These are phyloP conservation scores for Rubus parviflorus DNA, from an alignment of 306 rosid genomes.

Conservation along the genomic window DNA sequence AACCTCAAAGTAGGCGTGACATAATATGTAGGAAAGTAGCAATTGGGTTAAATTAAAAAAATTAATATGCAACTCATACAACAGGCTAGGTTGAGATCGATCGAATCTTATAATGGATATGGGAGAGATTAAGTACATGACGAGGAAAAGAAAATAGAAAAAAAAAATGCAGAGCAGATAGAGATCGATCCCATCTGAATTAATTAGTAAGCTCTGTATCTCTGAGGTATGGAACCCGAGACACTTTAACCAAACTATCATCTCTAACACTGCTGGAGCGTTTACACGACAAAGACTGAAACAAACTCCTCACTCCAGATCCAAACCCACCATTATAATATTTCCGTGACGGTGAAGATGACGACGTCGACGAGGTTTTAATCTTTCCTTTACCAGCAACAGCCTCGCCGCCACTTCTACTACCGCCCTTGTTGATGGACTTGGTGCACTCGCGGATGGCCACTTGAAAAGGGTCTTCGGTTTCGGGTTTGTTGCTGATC, in stretches of 20 bases:
- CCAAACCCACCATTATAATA: neutral
- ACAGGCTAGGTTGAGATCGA: too few relatives aligned
- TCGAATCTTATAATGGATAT: too few relatives aligned
- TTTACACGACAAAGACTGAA: slow-evolving; percentile 45
- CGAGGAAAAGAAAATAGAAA: too few relatives aligned
- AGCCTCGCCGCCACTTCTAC: neutral
- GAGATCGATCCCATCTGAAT: neutral
- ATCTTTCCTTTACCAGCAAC: slow-evolving; percentile 13
- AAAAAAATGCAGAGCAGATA: neutral
- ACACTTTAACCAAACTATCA: slow-evolving; percentile 45
- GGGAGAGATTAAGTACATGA: too few relatives aligned
- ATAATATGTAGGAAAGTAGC: too few relatives aligned
- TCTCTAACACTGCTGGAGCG: slow-evolving; percentile 42
- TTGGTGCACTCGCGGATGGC: slow-evolving; percentile 75
- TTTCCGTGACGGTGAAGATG: neutral
- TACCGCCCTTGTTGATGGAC: neutral
- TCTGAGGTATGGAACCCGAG: slow-evolving; percentile 26
- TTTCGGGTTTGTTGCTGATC: slow-evolving; percentile 12
- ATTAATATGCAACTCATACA: too few relatives aligned
- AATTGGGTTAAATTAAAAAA: too few relatives aligned
- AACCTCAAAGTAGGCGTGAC: too few relatives aligned
- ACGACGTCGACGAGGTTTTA: slow-evolving; percentile 18
- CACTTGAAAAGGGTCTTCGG: slow-evolving; percentile 65
- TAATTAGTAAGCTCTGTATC: neutral
- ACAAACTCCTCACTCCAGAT: slow-evolving; percentile 37